phyloP scores from a whole-genome alignment of 164 flowering plant genomes.

The Santalum album region DNA sequence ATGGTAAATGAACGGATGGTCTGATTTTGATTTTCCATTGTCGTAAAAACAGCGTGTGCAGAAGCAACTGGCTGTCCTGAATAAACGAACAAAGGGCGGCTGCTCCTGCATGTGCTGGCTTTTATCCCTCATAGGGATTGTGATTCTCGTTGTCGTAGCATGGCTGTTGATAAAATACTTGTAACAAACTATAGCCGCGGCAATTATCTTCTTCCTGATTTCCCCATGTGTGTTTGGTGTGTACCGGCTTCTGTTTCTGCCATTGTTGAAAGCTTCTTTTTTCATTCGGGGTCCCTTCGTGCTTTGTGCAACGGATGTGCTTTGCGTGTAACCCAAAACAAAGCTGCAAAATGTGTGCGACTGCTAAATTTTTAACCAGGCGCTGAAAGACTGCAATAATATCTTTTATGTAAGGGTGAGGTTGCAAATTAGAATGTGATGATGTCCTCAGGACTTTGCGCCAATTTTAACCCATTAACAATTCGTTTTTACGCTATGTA shows the following conservation, averaged over 20 bases:
- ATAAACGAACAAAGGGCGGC: constrained; percentile 4
- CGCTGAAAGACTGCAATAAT: too few species aligned
- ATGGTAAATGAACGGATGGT: too few species aligned
- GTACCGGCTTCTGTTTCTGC: not conserved
- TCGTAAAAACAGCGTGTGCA: not conserved
- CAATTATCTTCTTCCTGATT: too few species aligned
- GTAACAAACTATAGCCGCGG: not conserved
- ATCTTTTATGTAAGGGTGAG: too few species aligned
- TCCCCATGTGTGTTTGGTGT: constrained; percentile 2
- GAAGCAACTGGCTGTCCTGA: constrained; percentile 1
- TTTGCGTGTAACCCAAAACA: not conserved
- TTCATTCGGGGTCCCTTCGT: not conserved
- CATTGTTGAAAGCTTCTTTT: not conserved
- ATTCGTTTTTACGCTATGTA: too few species aligned
- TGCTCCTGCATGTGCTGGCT: not conserved
- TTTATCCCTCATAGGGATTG: not conserved
- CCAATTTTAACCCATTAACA: too few species aligned
- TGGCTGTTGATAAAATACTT: constrained; percentile 2
- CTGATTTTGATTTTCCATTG: not conserved
- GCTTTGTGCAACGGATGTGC: not conserved
- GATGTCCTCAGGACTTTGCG: too few species aligned
- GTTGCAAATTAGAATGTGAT: too few species aligned
- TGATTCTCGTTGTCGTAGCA: not conserved
- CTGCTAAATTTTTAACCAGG: too few species aligned
- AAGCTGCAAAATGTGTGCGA: not conserved